Evolutionary conservation across 768 basidiomycete species (phyloP).

Genomic region (Dioszegia hungarica): DNA sequence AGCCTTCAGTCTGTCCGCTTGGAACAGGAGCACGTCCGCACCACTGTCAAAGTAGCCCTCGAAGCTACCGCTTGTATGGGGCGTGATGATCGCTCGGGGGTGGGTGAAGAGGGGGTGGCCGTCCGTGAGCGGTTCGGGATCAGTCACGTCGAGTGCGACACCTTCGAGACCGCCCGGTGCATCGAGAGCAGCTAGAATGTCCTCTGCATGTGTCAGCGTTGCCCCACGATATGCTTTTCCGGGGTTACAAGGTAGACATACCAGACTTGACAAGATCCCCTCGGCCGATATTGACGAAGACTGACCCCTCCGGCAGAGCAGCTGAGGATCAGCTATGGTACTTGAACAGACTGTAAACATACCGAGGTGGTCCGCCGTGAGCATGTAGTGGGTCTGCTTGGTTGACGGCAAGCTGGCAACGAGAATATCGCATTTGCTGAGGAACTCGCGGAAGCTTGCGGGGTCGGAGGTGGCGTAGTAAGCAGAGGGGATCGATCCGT

Average conservation of each 20-base stretch:
- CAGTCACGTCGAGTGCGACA: constrained; percentile 47
- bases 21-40: constrained; percentile 42
- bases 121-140: constrained; percentile 40
- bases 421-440: constrained; percentile 31
- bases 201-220: constrained; percentile 9
- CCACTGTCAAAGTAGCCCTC: constrained; percentile 38
- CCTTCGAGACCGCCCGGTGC: constrained; percentile 25
- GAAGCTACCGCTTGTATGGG: constrained; percentile 45
- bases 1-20: constrained; percentile 21
- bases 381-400: constrained; percentile 25
- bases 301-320: constrained; percentile 35
- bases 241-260: too few relatives aligned
- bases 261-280: constrained; percentile 46
- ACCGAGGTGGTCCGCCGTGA: constrained; percentile 32
- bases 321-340: constrained; percentile 8
- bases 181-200: constrained; percentile 24
- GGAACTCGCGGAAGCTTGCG: constrained; percentile 27
- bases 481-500: constrained; percentile 29
- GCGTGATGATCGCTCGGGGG: constrained; percentile 37
- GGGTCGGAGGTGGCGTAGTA: constrained; percentile 32
- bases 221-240: too few relatives aligned
- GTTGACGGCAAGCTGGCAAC: constrained; percentile 43
- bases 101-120: constrained; percentile 29
- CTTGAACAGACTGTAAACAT: constrained; percentile 5
- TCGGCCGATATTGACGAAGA: constrained; percentile 49